phyloP scores from a whole-genome alignment of 2,329 filamentous ascomycete genomes.

The Fusarium pilosicola region DNA sequence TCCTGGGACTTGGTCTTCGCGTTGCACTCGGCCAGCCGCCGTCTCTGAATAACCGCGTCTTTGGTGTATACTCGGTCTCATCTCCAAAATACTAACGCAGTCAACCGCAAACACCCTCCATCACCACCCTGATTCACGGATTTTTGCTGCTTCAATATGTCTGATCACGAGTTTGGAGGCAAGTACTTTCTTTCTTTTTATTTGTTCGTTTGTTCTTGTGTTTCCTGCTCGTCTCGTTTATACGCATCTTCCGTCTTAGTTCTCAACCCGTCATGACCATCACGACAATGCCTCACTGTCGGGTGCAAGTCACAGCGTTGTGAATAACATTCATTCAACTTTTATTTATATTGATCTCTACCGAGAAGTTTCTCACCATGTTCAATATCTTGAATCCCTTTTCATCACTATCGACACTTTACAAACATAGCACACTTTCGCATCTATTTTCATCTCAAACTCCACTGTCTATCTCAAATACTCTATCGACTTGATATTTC shows the following conservation, averaged over 20 bases:
- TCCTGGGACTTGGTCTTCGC: constrained; percentile 5
- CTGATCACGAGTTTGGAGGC: constrained; percentile 74
- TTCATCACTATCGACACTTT: constrained; percentile 6
- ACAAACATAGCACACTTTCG: constrained; percentile 1
- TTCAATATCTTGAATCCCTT: background rate
- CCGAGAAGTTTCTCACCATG: background rate
- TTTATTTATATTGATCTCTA: constrained; percentile 17
- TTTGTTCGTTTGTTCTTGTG: constrained; percentile 7
- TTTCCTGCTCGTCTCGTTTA: background rate
- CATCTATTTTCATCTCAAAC: constrained; percentile 18
- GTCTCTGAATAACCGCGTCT: constrained; percentile 23
- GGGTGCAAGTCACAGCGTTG: background rate
- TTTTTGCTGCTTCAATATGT: constrained; percentile 57
- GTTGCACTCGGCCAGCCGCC: constrained; percentile 15
- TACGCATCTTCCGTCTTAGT: background rate
- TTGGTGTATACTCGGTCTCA: constrained; percentile 23
- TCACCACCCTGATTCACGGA: background rate
- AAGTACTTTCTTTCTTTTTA: constrained; percentile 46
- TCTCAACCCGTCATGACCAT: constrained; percentile 4
- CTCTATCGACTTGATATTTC: background rate
- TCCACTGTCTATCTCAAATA: background rate
- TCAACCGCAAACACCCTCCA: constrained; percentile 16
- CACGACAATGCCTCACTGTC: constrained; percentile 29
- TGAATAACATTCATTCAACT: background rate
- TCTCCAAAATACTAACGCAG: background rate